Percentiles rank a stretch among this genome's conserved stretches.
These are phyloP conservation scores for Epichloe festucae DNA, from an alignment of 2,329 filamentous ascomycete species.

Conservation along the genomic window DNA sequence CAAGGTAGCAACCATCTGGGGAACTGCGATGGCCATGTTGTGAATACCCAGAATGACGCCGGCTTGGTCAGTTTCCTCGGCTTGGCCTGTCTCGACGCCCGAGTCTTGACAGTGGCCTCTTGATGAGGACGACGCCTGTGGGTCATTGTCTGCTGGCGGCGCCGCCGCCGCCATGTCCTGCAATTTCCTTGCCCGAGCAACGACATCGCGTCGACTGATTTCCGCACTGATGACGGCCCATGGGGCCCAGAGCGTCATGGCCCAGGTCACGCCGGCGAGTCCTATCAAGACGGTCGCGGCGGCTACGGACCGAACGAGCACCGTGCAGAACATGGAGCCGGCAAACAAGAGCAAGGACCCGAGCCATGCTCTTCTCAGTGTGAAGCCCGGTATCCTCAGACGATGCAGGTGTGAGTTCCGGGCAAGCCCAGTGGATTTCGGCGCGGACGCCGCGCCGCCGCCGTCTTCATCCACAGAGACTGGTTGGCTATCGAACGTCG, in stretches of 20 bases:
- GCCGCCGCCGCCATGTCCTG: slow-evolving; percentile 8
- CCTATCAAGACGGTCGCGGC: slow-evolving; percentile 67
- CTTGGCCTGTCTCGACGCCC: slow-evolving; percentile 22
- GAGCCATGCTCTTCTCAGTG: slow-evolving; percentile 80
- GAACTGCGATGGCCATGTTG: slow-evolving; percentile 85
- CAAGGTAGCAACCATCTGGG: slow-evolving; percentile 82
- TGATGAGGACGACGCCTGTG: slow-evolving; percentile 1
- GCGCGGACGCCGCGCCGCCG: neutral
- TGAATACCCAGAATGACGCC: slow-evolving; percentile 89
- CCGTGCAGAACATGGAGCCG: slow-evolving; percentile 67
- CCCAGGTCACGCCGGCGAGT: slow-evolving; percentile 82
- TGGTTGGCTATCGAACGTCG: slow-evolving; percentile 51
- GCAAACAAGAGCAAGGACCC: slow-evolving; percentile 75
- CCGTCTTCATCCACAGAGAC: slow-evolving; percentile 5
- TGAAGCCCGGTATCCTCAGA: slow-evolving; percentile 69
- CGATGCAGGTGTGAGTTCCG: slow-evolving; percentile 38
- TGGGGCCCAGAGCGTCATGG: slow-evolving; percentile 83
- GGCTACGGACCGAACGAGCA: slow-evolving; percentile 59
- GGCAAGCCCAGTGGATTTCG: neutral
- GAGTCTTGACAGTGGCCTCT: slow-evolving; percentile 7
- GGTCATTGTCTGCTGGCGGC: neutral
- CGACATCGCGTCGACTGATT: slow-evolving; percentile 67
- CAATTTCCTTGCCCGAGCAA: slow-evolving; percentile 26
- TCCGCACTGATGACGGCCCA: slow-evolving; percentile 92
- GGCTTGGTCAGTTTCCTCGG: slow-evolving; percentile 58